Percentiles rank a stretch among this genome's conserved stretches.
Conservation (phyloP, 73 alveolate species). For the Paraurostyla sp. region DNA sequence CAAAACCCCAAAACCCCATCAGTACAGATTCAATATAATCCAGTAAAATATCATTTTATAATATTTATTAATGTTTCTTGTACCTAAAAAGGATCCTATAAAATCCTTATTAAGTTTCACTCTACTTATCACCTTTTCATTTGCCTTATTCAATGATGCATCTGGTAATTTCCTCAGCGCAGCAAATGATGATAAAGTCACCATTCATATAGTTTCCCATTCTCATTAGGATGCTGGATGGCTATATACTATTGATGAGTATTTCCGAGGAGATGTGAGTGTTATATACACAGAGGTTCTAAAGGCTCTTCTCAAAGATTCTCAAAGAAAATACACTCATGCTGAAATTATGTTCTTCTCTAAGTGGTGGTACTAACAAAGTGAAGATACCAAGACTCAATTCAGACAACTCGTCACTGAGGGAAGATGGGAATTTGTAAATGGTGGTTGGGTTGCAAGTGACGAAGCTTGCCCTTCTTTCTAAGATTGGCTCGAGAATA, state of each 20-base stretch:
- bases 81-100: no score
- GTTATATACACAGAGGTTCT: conserved; percentile 59
- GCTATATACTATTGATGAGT: conserved; percentile 87
- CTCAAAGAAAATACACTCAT: conserved; percentile 79
- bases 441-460: conserved; percentile 94
- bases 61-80: no score
- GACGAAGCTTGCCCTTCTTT: conserved; percentile 91
- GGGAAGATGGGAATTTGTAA: conserved; percentile 89
- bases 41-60: no score
- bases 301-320: conserved; percentile 42
- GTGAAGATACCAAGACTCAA: conserved; percentile 72
- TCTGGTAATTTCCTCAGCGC: no score
- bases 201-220: conserved; percentile 86
- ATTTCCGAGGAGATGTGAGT: conserved; percentile 53
- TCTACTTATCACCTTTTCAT: no score
- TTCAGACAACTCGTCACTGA: conserved; percentile 80
- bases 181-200: no score
- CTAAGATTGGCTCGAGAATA: neutral
- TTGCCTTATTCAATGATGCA: no score
- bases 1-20: no score
- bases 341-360: conserved; percentile 91
- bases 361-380: conserved; percentile 89
- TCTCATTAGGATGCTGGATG: conserved; percentile 95
- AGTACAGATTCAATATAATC: no score
- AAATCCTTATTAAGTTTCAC: no score